Percentiles rank a stretch among this genome's conserved stretches.
Evolutionary conservation across 495 filamentous ascomycete species (phyloP).

Genomic region (Talaromyces stipitatus): DNA sequence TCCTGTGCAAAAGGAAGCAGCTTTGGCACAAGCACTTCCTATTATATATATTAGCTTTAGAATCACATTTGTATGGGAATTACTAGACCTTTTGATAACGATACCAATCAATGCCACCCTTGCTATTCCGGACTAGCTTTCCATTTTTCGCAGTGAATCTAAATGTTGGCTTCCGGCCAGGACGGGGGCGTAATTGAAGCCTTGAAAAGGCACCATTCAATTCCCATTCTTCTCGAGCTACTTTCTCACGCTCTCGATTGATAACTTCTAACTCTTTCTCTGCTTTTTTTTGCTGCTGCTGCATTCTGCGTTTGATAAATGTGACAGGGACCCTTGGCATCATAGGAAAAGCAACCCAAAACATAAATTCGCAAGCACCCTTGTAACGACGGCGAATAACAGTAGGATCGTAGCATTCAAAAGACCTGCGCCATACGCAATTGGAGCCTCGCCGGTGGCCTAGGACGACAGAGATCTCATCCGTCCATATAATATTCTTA

Average conservation of each 20-base stretch:
- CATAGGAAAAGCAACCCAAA: conserved; percentile 27
- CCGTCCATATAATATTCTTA: neutral
- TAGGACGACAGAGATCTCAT: neutral
- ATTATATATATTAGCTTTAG: no score
- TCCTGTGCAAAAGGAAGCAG: no score
- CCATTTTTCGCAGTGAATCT: no score
- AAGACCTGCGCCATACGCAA: neutral
- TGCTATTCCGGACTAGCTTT: no score
- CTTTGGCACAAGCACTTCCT: no score
- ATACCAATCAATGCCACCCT: no score
- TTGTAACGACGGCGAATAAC: conserved; percentile 15
- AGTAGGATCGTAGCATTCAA: neutral
- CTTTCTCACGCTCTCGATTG: conserved; percentile 10
- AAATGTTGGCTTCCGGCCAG: no score
- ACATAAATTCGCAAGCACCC: conserved; percentile 27
- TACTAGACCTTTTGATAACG: no score
- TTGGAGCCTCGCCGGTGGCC: neutral
- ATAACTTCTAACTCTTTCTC: conserved; percentile 9
- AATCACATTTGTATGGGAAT: no score
- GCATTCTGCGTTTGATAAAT: neutral
- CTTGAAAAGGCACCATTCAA: no score
- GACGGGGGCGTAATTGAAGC: no score
- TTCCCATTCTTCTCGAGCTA: no score
- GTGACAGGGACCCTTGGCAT: conserved; percentile 22
- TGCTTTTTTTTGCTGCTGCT: conserved; percentile 21